Evolutionary conservation across 176 grass and related monocot genomes (phyloP), one percentile per base, ranked within the genome.

Genomic region (Aegilops speltoides): DNA sequence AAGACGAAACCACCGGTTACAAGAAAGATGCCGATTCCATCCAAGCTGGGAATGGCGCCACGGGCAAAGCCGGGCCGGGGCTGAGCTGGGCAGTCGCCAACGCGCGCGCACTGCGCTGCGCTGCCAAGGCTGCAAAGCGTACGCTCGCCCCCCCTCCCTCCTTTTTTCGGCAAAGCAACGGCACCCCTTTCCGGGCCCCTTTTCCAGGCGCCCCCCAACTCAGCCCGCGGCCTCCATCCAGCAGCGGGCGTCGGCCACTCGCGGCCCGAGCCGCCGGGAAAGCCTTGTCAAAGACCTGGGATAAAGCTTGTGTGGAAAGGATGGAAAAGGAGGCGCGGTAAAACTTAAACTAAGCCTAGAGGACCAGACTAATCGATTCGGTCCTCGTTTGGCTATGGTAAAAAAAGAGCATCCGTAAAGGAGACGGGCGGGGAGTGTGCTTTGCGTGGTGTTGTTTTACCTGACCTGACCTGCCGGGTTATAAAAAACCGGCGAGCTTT

Each of bases 121-220:
- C 40, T 43, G 40, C 40, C 12, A 46, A 46, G 43, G 41, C 14
- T 50, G 46, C 46, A 50, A 16, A 50, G 46, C 46, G 46, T 50
- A 50, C 46, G 46, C 46, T 50, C 45, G 45, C 45, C 45, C 45
- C 40, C 37, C 40, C 8, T 10, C 38, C 45, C 14, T 50, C 15
- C 46, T 16, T 50, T 50, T 50, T 4, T 50, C 46, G 65, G 89
- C 79, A 83, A 90, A 90, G 89, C 52, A 90, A 90, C 84, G 65
- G 73, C 89, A 57, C 41, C 64, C 4, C 89, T 90, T 90, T 90
- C 79, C 5, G 72, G 63, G 16, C 2, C n/a, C 76, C 50, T 54
- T 75, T 85, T 89, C 10, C 29, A 84, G 65, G 82, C 87, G 48
- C 87, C 77, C n/a, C 20, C 20, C 10, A 54, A 15, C 10, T 19